Conservation (phyloP, 2,329 filamentous ascomycete species). For the Malbranchea zuffiana region DNA sequence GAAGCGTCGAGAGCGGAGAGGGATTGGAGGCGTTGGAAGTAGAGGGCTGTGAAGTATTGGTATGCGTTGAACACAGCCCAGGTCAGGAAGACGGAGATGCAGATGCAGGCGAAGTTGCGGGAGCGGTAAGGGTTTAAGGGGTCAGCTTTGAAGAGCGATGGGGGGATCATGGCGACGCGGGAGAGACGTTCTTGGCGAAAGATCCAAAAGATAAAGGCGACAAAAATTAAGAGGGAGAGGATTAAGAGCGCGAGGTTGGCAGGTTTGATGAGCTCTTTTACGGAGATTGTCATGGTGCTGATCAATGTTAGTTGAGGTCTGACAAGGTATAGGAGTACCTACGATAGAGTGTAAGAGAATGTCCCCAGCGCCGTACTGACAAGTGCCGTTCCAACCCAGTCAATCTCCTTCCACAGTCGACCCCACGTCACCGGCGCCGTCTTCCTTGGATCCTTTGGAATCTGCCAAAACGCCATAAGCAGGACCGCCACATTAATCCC, state of each 20-base stretch:
- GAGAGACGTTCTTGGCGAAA: conserved; percentile 34
- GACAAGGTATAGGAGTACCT: conserved; percentile 17
- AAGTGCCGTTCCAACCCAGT: conserved; percentile 43
- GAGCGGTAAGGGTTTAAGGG: conserved; percentile 39
- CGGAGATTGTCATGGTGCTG: conserved; percentile 29
- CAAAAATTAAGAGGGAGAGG: conserved; percentile 24
- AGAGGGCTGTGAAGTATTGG: conserved; percentile 14
- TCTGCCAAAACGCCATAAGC: conserved; percentile 9
- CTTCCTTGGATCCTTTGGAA: conserved; percentile 11
- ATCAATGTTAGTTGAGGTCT: neutral
- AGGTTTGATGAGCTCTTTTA: conserved; percentile 49
- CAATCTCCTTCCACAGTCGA: conserved; percentile 27
- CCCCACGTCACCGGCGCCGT: conserved; percentile 8
- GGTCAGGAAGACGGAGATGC: conserved; percentile 38
- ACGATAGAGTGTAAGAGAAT: conserved; percentile 44
- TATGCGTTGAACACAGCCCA: conserved; percentile 32
- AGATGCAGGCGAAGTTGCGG: conserved; percentile 43
- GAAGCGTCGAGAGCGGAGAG: conserved; percentile 38
- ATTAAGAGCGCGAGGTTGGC: conserved; percentile 32
- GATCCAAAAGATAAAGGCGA: conserved; percentile 44
- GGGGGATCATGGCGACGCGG: conserved; percentile 47
- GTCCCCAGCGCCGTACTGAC: conserved; percentile 39
- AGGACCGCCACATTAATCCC: conserved; percentile 25
- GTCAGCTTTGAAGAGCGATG: conserved; percentile 46
- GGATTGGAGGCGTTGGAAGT: conserved; percentile 43